A percentile compares a stretch with the other conserved stretches of the same genome.
Conservation (phyloP, 2,329 filamentous ascomycete species). For the Xylariaceae sp. region DNA sequence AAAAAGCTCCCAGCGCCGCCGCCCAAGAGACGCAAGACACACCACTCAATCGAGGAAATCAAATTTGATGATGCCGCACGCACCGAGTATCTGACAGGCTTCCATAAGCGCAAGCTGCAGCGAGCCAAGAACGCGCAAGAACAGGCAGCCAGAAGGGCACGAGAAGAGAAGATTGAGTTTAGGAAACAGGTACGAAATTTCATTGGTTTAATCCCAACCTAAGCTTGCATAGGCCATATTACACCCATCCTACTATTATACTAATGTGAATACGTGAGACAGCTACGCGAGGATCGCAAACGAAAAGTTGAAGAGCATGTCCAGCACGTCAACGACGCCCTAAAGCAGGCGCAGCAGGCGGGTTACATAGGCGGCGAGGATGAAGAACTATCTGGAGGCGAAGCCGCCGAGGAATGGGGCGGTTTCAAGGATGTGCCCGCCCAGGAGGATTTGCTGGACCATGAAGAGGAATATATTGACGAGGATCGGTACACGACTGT, state of each 20-base stretch:
- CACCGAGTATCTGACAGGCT: constrained; percentile 89
- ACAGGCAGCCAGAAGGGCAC: constrained; percentile 75
- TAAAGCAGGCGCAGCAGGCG: constrained; percentile 65
- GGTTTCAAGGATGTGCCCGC: constrained; percentile 64
- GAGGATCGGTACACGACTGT: constrained; percentile 96
- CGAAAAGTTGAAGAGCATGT: constrained; percentile 84
- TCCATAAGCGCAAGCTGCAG: constrained; percentile 93
- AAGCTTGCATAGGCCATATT: not conserved
- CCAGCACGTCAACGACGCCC: constrained; percentile 71
- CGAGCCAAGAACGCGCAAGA: constrained; percentile 86
- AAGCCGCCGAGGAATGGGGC: constrained; percentile 59
- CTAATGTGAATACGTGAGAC: constrained; percentile 2
- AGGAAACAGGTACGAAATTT: constrained; percentile 71
- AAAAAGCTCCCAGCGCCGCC: constrained; percentile 66
- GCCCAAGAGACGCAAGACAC: constrained; percentile 70
- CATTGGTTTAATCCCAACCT: not conserved
- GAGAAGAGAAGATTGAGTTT: constrained; percentile 75
- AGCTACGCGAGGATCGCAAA: constrained; percentile 86
- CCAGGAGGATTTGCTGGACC: constrained; percentile 61
- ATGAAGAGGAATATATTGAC: constrained; percentile 93
- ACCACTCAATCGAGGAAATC: constrained; percentile 74
- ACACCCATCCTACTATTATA: not conserved
- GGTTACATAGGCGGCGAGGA: constrained; percentile 48
- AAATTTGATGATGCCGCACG: constrained; percentile 81
- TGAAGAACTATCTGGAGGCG: constrained; percentile 37